Percentiles rank a stretch among this genome's conserved stretches.
phyloP scores from a whole-genome alignment of 345 rosid genomes.

The Dimocarpus longan region DNA sequence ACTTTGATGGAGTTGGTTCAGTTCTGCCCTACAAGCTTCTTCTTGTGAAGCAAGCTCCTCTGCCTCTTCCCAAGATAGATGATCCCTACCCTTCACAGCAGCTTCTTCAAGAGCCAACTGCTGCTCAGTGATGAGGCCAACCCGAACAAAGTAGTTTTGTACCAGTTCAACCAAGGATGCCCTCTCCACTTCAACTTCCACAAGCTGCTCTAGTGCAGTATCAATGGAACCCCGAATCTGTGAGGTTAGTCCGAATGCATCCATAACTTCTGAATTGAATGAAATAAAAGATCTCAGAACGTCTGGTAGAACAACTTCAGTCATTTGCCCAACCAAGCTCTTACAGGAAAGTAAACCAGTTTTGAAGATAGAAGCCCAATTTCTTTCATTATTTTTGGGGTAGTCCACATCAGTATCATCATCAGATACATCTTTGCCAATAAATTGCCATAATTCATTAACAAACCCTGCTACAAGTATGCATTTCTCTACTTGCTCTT shows the following conservation, averaged over 20 bases:
- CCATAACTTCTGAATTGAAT: constrained; percentile 72
- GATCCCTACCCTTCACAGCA: constrained; percentile 80
- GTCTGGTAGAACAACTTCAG: constrained; percentile 66
- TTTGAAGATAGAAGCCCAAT: constrained; percentile 64
- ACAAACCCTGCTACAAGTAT: constrained; percentile 57
- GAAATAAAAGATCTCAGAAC: constrained; percentile 68
- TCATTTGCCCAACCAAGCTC: constrained; percentile 63
- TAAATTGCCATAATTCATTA: constrained; percentile 51
- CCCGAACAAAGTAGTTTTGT: constrained; percentile 77
- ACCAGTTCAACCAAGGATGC: constrained; percentile 78
- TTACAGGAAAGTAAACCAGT: constrained; percentile 55
- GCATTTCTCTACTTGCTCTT: constrained; percentile 85
- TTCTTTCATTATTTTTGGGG: constrained; percentile 43
- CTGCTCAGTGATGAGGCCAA: constrained; percentile 81
- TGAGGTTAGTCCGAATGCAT: constrained; percentile 79
- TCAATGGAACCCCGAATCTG: constrained; percentile 81
- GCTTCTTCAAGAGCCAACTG: constrained; percentile 87
- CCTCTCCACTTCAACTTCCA: constrained; percentile 77
- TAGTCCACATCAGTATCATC: constrained; percentile 30
- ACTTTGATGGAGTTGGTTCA: constrained; percentile 78
- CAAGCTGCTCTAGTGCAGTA: constrained; percentile 70
- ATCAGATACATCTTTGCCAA: constrained; percentile 42
- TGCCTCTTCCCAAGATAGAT: constrained; percentile 97
- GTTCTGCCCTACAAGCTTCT: constrained; percentile 88
- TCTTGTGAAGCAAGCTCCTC: constrained; percentile 96